phyloP scores from a whole-genome alignment of 306 rosid species.

The Vigna reflexopilosa region DNA sequence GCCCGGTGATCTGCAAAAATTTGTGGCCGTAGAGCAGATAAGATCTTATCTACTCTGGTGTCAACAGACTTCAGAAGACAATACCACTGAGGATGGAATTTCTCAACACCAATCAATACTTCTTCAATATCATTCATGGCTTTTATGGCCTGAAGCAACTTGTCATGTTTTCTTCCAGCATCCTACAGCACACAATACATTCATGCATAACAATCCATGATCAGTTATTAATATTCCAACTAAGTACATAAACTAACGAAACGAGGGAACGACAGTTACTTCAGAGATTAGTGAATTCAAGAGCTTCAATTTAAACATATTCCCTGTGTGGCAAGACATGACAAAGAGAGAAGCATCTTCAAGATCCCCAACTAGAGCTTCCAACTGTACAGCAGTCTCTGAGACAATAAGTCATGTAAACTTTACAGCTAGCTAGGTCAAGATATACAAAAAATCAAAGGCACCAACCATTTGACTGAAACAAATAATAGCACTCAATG shows the following conservation, averaged over 20 bases:
- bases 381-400: slow-evolving; percentile 80
- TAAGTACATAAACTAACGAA: slow-evolving; percentile 28
- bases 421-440: slow-evolving; percentile 43
- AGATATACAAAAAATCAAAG: slow-evolving; percentile 8
- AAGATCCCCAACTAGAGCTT: slow-evolving; percentile 83
- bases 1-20: slow-evolving; percentile 77
- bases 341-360: slow-evolving; percentile 79
- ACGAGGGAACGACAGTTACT: slow-evolving; percentile 42
- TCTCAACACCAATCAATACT: slow-evolving; percentile 43
- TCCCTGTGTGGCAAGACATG: slow-evolving; percentile 58
- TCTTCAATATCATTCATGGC: slow-evolving; percentile 69
- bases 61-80: slow-evolving; percentile 69
- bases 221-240: slow-evolving; percentile 32
- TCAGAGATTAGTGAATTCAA: slow-evolving; percentile 51
- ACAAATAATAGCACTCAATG: slow-evolving; percentile 5
- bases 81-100: slow-evolving; percentile 61
- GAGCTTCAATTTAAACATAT: slow-evolving; percentile 55
- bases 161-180: slow-evolving; percentile 58
- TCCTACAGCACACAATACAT: slow-evolving; percentile 54
- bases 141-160: slow-evolving; percentile 69
- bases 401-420: slow-evolving; percentile 57
- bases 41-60: slow-evolving; percentile 63
- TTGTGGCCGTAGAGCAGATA: slow-evolving; percentile 72
- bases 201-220: slow-evolving; percentile 27
- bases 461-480: slow-evolving; percentile 11